phyloP scores from a whole-genome alignment of 2,329 filamentous ascomycete genomes.

The Trichoderma harzianum region DNA sequence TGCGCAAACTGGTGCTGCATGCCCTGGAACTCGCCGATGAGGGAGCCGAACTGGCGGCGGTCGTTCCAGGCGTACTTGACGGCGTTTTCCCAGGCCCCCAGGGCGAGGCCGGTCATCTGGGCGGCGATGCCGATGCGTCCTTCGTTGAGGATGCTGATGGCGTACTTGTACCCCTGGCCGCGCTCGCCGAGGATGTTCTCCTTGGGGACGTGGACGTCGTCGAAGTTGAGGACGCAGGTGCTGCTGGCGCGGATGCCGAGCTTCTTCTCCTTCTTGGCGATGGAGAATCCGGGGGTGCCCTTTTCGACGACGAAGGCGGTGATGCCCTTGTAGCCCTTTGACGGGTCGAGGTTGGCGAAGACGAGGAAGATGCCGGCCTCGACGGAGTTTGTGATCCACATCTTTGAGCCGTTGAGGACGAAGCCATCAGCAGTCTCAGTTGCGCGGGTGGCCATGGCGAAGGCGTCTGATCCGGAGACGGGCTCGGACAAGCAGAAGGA shows the following conservation, averaged over 20 bases:
- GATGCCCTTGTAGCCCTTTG: constrained; percentile 94
- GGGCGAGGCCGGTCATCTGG: constrained; percentile 95
- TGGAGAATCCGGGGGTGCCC: constrained; percentile 80
- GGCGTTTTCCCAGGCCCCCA: constrained; percentile 94
- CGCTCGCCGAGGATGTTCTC: constrained; percentile 84
- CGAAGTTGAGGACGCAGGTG: constrained; percentile 96
- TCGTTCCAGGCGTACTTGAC: constrained; percentile 96
- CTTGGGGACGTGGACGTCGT: constrained; percentile 87
- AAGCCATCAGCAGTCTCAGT: constrained; percentile 80
- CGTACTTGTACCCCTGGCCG: constrained; percentile 96
- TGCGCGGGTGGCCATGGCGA: constrained; percentile 89
- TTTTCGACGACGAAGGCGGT: constrained; percentile 95
- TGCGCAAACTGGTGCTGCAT: constrained; percentile 99
- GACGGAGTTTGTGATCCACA: constrained; percentile 99
- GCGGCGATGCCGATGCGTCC: constrained; percentile 96
- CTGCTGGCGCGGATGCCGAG: constrained; percentile 93
- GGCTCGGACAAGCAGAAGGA: constrained; percentile 94
- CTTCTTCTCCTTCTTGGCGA: constrained; percentile 99
- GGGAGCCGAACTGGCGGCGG: constrained; percentile 89
- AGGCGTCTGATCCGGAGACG: constrained; percentile 90
- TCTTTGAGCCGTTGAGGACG: constrained; percentile 87
- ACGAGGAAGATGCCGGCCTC: constrained; percentile 96
- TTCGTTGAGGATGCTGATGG: constrained; percentile 90
- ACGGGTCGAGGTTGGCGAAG: constrained; percentile 90
- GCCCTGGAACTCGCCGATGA: constrained; percentile 95